Conservation (phyloP, 2,329 filamentous ascomycete species). For the Xylariaceae sp. region DNA sequence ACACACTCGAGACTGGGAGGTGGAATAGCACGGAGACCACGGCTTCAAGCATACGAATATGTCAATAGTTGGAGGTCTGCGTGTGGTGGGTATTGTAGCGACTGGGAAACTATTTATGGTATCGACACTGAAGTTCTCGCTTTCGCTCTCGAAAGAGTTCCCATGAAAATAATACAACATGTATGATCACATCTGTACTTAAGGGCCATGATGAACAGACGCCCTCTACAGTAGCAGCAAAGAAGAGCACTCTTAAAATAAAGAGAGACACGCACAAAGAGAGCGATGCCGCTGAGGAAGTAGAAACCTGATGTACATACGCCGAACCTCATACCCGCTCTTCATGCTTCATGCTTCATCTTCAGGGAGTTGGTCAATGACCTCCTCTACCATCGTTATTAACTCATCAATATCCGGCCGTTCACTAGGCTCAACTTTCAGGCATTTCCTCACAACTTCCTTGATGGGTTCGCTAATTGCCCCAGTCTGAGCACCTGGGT, state of each 20-base stretch:
- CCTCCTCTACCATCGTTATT: slow-evolving; percentile 42
- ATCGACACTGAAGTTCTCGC: slow-evolving; percentile 5
- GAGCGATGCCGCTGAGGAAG: not conserved
- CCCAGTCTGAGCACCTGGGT: slow-evolving; percentile 49
- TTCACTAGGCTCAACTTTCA: slow-evolving; percentile 85
- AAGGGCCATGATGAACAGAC: slow-evolving; percentile 8
- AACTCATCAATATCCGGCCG: slow-evolving; percentile 62
- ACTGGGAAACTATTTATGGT: too few relatives aligned
- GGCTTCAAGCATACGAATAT: too few relatives aligned
- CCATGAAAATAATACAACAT: slow-evolving; percentile 19
- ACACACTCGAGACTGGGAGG: too few relatives aligned
- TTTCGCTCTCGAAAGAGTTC: slow-evolving; percentile 7
- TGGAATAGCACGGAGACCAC: too few relatives aligned
- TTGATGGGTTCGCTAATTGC: slow-evolving; percentile 81
- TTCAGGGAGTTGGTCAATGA: slow-evolving; percentile 41
- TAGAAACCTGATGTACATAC: slow-evolving; percentile 10
- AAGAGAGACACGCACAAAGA: slow-evolving; percentile 8
- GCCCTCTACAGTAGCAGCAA: not conserved
- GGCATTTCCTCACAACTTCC: slow-evolving; percentile 84
- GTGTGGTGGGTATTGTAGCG: too few relatives aligned
- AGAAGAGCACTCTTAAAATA: slow-evolving; percentile 1
- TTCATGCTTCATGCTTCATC: slow-evolving; percentile 33
- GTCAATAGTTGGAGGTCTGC: too few relatives aligned
- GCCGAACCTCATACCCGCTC: slow-evolving; percentile 12
- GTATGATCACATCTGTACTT: slow-evolving; percentile 19